A percentile compares a stretch with the other conserved stretches of the same genome.
Evolutionary conservation across 345 rosid genomes (phyloP).

Genomic region (Dipteronia dyeriana): DNA sequence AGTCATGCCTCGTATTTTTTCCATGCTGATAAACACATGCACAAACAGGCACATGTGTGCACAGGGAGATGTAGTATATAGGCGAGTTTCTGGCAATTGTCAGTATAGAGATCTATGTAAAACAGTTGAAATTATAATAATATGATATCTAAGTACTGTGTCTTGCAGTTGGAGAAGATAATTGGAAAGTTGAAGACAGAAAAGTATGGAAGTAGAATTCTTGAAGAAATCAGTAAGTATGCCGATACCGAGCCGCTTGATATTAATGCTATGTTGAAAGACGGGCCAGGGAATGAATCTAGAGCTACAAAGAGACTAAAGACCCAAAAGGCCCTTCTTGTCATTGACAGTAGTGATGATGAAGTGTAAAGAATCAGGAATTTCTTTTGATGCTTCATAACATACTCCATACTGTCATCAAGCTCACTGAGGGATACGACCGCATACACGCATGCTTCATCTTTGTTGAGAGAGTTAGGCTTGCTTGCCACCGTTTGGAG

Average conservation of each 20-base stretch:
- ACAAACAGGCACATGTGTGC: background rate
- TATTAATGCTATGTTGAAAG: slow-evolving; percentile 20
- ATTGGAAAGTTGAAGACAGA: slow-evolving; percentile 82
- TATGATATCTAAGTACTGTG: background rate
- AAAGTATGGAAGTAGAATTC: slow-evolving; percentile 73
- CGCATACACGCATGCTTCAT: background rate
- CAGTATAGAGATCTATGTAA: background rate
- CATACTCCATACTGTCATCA: background rate
- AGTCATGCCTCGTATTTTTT: background rate
- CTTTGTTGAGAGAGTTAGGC: background rate
- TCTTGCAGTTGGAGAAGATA: slow-evolving; percentile 76
- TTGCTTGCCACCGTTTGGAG: background rate
- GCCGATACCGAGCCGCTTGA: slow-evolving; percentile 28
- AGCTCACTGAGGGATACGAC: background rate
- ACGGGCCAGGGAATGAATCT: slow-evolving; percentile 30
- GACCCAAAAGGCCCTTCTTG: slow-evolving; percentile 47
- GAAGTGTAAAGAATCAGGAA: slow-evolving; percentile 28
- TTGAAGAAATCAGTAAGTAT: slow-evolving; percentile 56
- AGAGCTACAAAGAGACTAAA: slow-evolving; percentile 61
- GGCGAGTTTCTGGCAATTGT: background rate
- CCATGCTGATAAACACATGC: background rate
- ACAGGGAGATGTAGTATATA: background rate
- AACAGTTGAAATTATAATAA: background rate
- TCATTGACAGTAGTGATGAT: slow-evolving; percentile 59
- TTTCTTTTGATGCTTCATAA: background rate